phyloP scores from a whole-genome alignment of 805 yeast species.

The Cyberlindnera xishuangbannaensis region DNA sequence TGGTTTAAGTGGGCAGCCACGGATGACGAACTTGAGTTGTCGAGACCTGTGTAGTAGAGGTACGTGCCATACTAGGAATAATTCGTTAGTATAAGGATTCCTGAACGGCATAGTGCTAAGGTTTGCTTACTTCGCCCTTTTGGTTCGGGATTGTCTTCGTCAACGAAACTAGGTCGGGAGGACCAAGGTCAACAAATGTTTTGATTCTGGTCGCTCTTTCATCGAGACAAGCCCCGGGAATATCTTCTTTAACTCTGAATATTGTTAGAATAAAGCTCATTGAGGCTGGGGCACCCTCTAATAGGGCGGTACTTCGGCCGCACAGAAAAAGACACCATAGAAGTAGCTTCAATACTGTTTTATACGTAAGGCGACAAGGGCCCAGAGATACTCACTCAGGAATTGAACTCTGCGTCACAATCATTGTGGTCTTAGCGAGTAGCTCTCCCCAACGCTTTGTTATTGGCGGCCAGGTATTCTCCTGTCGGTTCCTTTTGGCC shows the following conservation, averaged over 20 bases:
- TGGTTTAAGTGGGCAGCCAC: slow-evolving; percentile 71
- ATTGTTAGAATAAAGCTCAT: too few species aligned
- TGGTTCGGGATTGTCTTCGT: slow-evolving; percentile 55
- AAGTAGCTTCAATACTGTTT: too few species aligned
- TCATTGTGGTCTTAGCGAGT: slow-evolving; percentile 19
- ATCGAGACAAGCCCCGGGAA: slow-evolving; percentile 51
- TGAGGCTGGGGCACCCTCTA: too few species aligned
- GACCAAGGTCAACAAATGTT: slow-evolving; percentile 62
- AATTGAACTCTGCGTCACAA: slow-evolving; percentile 52
- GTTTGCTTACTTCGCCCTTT: slow-evolving; percentile 30
- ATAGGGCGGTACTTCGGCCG: too few species aligned
- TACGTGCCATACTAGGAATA: slow-evolving; percentile 51
- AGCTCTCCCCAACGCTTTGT: too few species aligned
- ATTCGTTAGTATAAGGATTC: slow-evolving; percentile 9
- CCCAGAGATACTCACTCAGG: slow-evolving; percentile 42
- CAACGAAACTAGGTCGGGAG: slow-evolving; percentile 62
- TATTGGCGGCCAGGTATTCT: too few species aligned
- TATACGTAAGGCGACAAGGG: neutral
- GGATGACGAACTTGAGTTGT: slow-evolving; percentile 69
- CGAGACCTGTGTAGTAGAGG: slow-evolving; percentile 69
- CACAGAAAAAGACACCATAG: too few species aligned
- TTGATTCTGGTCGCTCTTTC: slow-evolving; percentile 59
- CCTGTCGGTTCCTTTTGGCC: too few species aligned
- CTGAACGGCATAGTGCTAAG: neutral
- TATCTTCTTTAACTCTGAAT: slow-evolving; percentile 49